Conservation (phyloP, 208 protist genomes). For the Porcisia deanei region DNA sequence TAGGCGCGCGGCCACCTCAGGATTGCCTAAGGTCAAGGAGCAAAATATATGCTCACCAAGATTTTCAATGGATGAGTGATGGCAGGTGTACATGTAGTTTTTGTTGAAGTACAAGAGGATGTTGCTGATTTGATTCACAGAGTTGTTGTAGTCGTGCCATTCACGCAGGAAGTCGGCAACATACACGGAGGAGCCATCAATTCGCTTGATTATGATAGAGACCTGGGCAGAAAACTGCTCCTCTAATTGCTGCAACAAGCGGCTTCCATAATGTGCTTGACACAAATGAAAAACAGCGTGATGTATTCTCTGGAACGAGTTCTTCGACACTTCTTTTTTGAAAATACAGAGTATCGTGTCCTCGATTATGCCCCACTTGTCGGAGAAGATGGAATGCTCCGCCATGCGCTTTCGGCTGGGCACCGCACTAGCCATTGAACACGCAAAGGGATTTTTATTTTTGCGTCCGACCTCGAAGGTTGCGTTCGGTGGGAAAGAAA, state of each 20-base stretch:
- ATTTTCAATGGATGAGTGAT: conserved; percentile 43
- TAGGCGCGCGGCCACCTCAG: conserved; percentile 20
- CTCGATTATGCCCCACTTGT: conserved; percentile 69
- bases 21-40: conserved; percentile 21
- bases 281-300: conserved; percentile 77
- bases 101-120: conserved; percentile 74
- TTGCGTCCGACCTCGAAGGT: neutral
- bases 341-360: conserved; percentile 58
- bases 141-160: conserved; percentile 54
- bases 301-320: conserved; percentile 82
- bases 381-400: conserved; percentile 33
- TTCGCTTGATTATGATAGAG: conserved; percentile 25
- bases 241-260: conserved; percentile 47
- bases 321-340: conserved; percentile 36
- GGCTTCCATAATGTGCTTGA: conserved; percentile 41
- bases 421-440: conserved; percentile 16
- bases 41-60: conserved; percentile 62
- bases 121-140: conserved; percentile 49
- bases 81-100: conserved; percentile 39
- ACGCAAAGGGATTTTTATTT: conserved; percentile 7
- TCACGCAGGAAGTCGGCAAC: conserved; percentile 41
- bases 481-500: neutral
- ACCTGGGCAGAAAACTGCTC: conserved; percentile 44
- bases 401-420: conserved; percentile 29
- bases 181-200: conserved; percentile 33